phyloP scores from a whole-genome alignment of 2,329 filamentous ascomycete species.

The Fusarium poae region DNA sequence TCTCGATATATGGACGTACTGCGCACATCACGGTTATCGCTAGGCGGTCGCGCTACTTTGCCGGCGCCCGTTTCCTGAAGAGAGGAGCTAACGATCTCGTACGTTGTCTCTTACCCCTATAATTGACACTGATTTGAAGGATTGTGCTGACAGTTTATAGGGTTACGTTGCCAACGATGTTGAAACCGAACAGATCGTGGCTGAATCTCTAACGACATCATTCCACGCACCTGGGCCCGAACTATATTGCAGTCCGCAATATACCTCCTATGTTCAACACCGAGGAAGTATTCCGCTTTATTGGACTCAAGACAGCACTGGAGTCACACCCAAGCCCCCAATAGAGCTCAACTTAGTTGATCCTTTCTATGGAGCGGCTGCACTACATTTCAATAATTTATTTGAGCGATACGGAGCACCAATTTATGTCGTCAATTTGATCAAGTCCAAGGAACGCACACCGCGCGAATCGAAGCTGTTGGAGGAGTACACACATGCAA shows the following conservation, averaged over 20 bases:
- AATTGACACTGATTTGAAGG: not conserved
- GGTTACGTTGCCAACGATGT: conserved; percentile 99
- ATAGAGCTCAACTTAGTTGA: conserved; percentile 97
- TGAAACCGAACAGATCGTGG: conserved; percentile 98
- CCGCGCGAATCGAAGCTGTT: conserved; percentile 93
- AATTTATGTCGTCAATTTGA: conserved; percentile 90
- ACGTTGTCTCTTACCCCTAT: conserved; percentile 31
- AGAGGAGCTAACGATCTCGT: conserved; percentile 89
- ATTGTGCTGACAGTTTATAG: conserved; percentile 42
- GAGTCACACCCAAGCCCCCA: conserved; percentile 94
- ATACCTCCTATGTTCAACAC: conserved; percentile 97
- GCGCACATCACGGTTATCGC: conserved; percentile 96
- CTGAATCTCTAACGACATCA: conserved; percentile 92
- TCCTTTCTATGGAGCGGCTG: conserved; percentile 93
- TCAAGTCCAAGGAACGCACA: conserved; percentile 88
- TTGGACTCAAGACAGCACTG: conserved; percentile 97
- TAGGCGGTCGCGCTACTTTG: conserved; percentile 90
- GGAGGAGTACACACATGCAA: conserved; percentile 86
- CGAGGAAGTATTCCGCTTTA: conserved; percentile 95
- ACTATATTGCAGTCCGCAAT: conserved; percentile 88
- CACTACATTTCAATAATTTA: conserved; percentile 93
- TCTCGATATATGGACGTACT: conserved; percentile 87
- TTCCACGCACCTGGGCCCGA: conserved; percentile 91
- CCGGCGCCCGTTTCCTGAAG: conserved; percentile 93
- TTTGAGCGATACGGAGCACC: conserved; percentile 94